phyloP scores from a whole-genome alignment of 805 yeast species.

The Lipomyces sp. region DNA sequence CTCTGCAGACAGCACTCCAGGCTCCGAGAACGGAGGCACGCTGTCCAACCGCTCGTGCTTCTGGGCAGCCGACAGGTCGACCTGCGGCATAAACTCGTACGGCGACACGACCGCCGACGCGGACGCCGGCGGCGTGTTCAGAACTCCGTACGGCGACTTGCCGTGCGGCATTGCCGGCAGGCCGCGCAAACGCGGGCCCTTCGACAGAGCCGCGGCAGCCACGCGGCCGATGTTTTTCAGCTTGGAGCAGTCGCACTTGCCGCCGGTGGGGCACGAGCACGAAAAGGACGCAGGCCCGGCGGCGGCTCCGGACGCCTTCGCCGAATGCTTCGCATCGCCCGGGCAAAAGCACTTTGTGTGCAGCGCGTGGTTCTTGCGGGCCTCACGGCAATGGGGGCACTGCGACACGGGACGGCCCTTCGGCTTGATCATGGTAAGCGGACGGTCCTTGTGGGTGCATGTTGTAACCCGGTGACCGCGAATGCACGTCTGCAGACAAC shows the following conservation, averaged over 20 bases:
- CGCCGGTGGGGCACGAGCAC: slow-evolving; percentile 15
- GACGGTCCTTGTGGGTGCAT: slow-evolving; percentile 88
- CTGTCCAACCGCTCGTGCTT: no score
- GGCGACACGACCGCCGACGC: no score
- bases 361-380: slow-evolving; percentile 61
- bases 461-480: slow-evolving; percentile 95
- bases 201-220: not conserved
- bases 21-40: no score
- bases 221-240: slow-evolving; percentile 25
- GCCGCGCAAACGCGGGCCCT: not conserved
- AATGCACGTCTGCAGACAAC: slow-evolving; percentile 51
- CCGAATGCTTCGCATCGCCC: slow-evolving; percentile 37
- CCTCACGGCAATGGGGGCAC: slow-evolving; percentile 79
- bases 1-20: no score
- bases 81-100: no score
- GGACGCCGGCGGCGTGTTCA: no score
- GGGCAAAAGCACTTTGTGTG: slow-evolving; percentile 68
- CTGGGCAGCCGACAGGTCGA: no score
- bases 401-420: slow-evolving; percentile 95
- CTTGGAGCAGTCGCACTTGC: slow-evolving; percentile 22
- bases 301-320: not conserved
- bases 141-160: no score
- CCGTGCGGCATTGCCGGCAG: not conserved
- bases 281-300: not conserved
- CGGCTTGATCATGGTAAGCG: slow-evolving; percentile 88